A percentile compares a stretch with the other conserved stretches of the same genome.
Conservation (phyloP, 345 rosid species). For the Linum tenue region DNA sequence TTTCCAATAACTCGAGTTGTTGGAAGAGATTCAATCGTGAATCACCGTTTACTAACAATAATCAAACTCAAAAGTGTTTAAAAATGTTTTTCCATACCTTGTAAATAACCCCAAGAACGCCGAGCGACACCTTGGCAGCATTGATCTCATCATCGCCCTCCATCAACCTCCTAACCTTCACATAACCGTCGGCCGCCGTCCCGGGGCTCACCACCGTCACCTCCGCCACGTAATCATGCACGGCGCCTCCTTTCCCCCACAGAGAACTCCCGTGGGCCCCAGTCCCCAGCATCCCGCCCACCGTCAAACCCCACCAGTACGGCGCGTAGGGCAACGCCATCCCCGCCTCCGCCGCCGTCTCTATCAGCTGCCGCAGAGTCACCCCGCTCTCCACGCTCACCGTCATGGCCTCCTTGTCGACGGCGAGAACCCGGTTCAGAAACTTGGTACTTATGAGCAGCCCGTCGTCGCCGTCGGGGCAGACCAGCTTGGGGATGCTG, state of each 20-base stretch:
- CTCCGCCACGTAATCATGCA: conserved; percentile 56
- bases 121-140: conserved; percentile 69
- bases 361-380: conserved; percentile 32
- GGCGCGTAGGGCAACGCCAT: conserved; percentile 57
- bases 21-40: conserved; percentile 37
- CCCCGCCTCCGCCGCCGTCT: conserved; percentile 51
- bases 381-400: conserved; percentile 61
- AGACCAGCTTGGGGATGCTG: conserved; percentile 62
- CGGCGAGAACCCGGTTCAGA: conserved; percentile 28
- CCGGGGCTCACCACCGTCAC: conserved; percentile 55
- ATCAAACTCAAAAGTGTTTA: too few relatives aligned
- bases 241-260: conserved; percentile 51
- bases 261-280: conserved; percentile 85
- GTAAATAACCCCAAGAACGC: conserved; percentile 74
- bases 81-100: conserved; percentile 33
- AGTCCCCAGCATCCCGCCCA: conserved; percentile 67
- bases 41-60: too few relatives aligned
- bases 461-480: conserved; percentile 36
- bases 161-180: conserved; percentile 32
- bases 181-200: conserved; percentile 34
- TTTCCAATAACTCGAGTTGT: too few relatives aligned
- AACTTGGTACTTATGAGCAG: conserved; percentile 56
- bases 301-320: conserved; percentile 85
- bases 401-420: conserved; percentile 33
- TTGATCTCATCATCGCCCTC: conserved; percentile 32